These are phyloP conservation scores for Oryza punctata DNA, from an alignment of 176 grass and related monocot species.

Conservation along the genomic window DNA sequence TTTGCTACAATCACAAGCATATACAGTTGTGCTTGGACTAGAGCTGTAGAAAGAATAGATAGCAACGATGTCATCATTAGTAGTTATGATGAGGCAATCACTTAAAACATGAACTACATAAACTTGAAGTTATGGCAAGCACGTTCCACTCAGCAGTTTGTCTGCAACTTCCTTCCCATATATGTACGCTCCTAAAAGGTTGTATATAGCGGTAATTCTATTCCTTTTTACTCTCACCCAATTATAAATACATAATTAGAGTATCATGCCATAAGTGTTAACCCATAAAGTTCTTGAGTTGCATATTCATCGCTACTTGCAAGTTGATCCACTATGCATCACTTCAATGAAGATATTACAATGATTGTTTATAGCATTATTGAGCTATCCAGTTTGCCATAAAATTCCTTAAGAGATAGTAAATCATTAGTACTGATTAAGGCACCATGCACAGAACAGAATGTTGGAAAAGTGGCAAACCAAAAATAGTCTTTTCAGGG, in stretches of 20 bases:
- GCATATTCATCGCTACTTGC: not conserved
- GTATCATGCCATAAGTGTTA: not conserved
- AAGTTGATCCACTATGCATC: not conserved
- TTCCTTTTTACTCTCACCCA: not conserved
- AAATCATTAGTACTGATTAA: not conserved
- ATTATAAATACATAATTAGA: not conserved
- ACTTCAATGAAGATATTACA: not conserved
- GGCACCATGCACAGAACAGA: not conserved
- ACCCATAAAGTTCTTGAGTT: not conserved
- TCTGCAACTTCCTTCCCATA: not conserved
- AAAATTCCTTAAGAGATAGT: not conserved
- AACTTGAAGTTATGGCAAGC: too few species aligned
- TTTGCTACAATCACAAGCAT: conserved; percentile 98
- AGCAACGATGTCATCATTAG: conserved; percentile 11
- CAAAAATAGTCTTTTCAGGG: not conserved
- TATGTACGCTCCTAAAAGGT: not conserved
- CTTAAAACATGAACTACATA: too few species aligned
- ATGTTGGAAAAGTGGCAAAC: not conserved
- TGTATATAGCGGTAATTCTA: too few species aligned
- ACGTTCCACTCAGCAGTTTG: not conserved
- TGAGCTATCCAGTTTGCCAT: not conserved
- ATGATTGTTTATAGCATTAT: not conserved
- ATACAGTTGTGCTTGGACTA: conserved; percentile 61
- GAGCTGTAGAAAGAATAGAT: conserved; percentile 62
- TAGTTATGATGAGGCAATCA: not conserved